phyloP scores from a whole-genome alignment of 306 rosid genomes.

The Trifolium pratense region DNA sequence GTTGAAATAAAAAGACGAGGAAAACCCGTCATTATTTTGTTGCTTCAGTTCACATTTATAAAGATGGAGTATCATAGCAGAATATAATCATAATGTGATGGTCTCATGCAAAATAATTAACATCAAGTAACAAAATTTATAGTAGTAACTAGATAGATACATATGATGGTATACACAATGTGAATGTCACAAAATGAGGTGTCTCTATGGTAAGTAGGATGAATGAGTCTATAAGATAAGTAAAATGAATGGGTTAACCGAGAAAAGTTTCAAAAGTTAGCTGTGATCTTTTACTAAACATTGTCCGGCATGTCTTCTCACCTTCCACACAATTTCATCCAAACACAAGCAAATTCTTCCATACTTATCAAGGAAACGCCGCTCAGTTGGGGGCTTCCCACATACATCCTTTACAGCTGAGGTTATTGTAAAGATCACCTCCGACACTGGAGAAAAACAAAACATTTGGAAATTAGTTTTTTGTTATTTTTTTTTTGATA shows the following conservation, averaged over 20 bases:
- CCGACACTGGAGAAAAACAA: constrained; percentile 66
- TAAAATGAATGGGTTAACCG: neutral
- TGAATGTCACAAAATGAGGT: neutral
- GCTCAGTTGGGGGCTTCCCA: constrained; percentile 88
- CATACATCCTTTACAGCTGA: constrained; percentile 92
- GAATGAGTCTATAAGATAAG: constrained; percentile 16
- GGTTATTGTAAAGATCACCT: constrained; percentile 84
- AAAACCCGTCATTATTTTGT: neutral
- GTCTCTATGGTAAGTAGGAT: constrained; percentile 12
- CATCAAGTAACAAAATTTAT: constrained; percentile 20
- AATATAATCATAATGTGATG: constrained; percentile 26
- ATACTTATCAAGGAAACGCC: constrained; percentile 91
- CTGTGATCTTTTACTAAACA: neutral
- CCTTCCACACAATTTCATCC: constrained; percentile 98
- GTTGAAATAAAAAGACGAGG: neutral
- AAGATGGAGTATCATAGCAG: constrained; percentile 4
- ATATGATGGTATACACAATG: neutral
- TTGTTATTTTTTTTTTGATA: no score
- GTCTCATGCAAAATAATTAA: constrained; percentile 31
- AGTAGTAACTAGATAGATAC: neutral
- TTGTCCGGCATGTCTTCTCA: constrained; percentile 38
- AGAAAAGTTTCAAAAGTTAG: constrained; percentile 7
- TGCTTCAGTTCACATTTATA: constrained; percentile 4
- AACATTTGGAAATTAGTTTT: constrained; percentile 33
- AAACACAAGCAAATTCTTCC: constrained; percentile 91